Conservation (phyloP, 208 protist genomes). For the Trypanosoma avium region DNA sequence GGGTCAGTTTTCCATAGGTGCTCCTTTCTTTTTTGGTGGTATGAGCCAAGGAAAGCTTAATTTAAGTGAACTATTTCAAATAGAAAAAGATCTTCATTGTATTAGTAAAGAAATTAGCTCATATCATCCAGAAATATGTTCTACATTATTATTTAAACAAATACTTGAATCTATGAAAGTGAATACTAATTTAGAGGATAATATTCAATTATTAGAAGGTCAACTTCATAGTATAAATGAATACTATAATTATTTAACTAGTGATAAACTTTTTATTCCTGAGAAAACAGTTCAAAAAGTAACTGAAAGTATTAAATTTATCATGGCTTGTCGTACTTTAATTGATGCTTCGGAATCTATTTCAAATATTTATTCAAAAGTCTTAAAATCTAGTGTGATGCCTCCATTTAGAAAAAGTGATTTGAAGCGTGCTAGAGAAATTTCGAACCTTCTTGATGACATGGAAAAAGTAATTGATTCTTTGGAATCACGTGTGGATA, state of each 20-base stretch:
- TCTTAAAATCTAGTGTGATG: neutral
- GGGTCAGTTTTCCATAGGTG: neutral
- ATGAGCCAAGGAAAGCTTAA: neutral
- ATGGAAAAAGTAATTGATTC: constrained; percentile 15
- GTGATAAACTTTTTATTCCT: neutral
- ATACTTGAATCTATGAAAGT: neutral
- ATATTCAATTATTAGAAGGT: constrained; percentile 1
- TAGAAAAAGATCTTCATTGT: constrained; percentile 16
- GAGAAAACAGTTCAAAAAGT: constrained; percentile 12
- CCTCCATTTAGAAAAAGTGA: neutral
- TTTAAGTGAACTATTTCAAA: constrained; percentile 3
- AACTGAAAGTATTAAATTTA: neutral
- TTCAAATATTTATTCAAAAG: neutral
- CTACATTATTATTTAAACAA: neutral
- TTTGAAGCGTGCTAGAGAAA: constrained; percentile 7
- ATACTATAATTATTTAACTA: neutral
- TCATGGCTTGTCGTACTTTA: constrained; percentile 6
- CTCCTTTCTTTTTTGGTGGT: neutral
- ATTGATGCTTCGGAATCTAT: constrained; percentile 14
- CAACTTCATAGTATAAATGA: constrained; percentile 1
- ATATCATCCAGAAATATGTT: constrained; percentile 2
- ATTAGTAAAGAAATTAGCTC: constrained; percentile 4
- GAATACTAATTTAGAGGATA: constrained; percentile 3
- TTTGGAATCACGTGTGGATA: constrained; percentile 10
- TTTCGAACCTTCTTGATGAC: constrained; percentile 20